phyloP scores from a whole-genome alignment of 306 rosid species.

The Castanopsis chinensis region DNA sequence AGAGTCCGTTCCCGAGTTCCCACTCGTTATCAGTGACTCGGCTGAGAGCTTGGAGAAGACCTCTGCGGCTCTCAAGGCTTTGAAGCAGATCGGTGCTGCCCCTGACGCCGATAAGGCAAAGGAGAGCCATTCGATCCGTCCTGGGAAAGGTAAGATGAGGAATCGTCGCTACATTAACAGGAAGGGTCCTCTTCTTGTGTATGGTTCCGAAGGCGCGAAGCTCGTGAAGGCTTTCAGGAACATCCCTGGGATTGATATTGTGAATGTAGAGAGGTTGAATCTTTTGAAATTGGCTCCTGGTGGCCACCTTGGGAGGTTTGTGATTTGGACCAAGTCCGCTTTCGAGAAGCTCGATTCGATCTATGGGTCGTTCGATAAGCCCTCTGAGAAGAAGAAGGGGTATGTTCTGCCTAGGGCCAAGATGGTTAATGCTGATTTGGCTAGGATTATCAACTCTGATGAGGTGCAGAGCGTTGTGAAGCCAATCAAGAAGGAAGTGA shows the following conservation, averaged over 20 bases:
- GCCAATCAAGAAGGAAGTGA: slow-evolving; percentile 63
- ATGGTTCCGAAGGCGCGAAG: slow-evolving; percentile 76
- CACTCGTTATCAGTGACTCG: slow-evolving; percentile 66
- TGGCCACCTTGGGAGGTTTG: slow-evolving; percentile 82
- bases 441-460: slow-evolving; percentile 85
- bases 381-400: slow-evolving; percentile 69
- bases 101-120: slow-evolving; percentile 76
- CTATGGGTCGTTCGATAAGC: slow-evolving; percentile 74
- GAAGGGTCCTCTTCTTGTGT: slow-evolving; percentile 71
- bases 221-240: slow-evolving; percentile 80
- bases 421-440: slow-evolving; percentile 70
- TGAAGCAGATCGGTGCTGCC: slow-evolving; percentile 67
- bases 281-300: slow-evolving; percentile 78
- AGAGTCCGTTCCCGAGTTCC: slow-evolving; percentile 69
- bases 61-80: slow-evolving; percentile 58
- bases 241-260: slow-evolving; percentile 68
- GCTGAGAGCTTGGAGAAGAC: slow-evolving; percentile 83
- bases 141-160: slow-evolving; percentile 84
- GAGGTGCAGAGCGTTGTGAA: slow-evolving; percentile 82
- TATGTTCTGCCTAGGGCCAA: slow-evolving; percentile 70
- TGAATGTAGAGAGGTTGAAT: slow-evolving; percentile 73
- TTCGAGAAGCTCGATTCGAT: slow-evolving; percentile 87
- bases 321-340: slow-evolving; percentile 83
- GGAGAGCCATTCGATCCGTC: slow-evolving; percentile 66
- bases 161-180: slow-evolving; percentile 76